Conservation (phyloP, 2,329 filamentous ascomycete species). For the Onygenales sp. region DNA sequence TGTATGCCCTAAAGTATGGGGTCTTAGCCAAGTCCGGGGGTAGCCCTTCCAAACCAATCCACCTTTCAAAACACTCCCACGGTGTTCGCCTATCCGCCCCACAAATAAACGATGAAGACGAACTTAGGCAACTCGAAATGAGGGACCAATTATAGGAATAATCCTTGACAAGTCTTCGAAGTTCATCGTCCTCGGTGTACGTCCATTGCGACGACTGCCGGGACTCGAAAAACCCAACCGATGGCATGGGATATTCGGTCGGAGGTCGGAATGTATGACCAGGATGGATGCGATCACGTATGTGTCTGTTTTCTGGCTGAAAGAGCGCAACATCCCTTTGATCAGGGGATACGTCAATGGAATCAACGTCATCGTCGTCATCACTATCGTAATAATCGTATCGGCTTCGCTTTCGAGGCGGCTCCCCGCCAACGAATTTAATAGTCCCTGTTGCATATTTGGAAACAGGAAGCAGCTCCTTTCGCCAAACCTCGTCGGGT, state of each 20-base stretch:
- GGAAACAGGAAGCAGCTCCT: slow-evolving; percentile 71
- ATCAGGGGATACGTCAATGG: slow-evolving; percentile 52
- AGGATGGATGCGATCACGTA: slow-evolving; percentile 81
- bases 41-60: slow-evolving; percentile 83
- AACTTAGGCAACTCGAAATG: slow-evolving; percentile 69
- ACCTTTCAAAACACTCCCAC: slow-evolving; percentile 98
- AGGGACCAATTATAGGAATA: slow-evolving; percentile 98
- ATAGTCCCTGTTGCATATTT: slow-evolving; percentile 80
- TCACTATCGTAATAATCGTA: slow-evolving; percentile 68
- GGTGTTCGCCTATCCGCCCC: slow-evolving; percentile 83
- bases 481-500: slow-evolving; percentile 63
- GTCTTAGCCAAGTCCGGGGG: slow-evolving; percentile 92
- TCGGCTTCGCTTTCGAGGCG: slow-evolving; percentile 68
- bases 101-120: slow-evolving; percentile 68
- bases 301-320: slow-evolving; percentile 76
- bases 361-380: slow-evolving; percentile 47
- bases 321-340: slow-evolving; percentile 78
- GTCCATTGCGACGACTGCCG: slow-evolving; percentile 87
- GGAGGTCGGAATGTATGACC: slow-evolving; percentile 90
- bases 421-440: slow-evolving; percentile 55
- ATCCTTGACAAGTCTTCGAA: slow-evolving; percentile 75
- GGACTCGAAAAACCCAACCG: slow-evolving; percentile 81
- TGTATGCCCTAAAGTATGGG: slow-evolving; percentile 79
- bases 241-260: slow-evolving; percentile 83
- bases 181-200: slow-evolving; percentile 77